A percentile compares a stretch with the other conserved stretches of the same genome.
These are phyloP conservation scores for Excoecaria cochinchinensis DNA, from an alignment of 345 rosid species.

Conservation along the genomic window DNA sequence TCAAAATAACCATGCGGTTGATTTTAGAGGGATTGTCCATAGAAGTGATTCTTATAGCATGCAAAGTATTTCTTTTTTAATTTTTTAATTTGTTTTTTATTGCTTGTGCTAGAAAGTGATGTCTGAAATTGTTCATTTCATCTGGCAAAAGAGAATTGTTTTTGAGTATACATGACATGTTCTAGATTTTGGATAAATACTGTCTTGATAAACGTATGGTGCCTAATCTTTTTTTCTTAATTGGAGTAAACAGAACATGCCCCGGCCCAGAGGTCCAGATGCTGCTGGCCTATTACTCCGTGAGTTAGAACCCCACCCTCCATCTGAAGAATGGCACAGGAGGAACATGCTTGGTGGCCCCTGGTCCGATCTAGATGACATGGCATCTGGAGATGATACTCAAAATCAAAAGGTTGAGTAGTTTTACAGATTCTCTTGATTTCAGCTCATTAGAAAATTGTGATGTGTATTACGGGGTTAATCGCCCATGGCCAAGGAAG, in stretches of 20 bases:
- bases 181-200: not conserved
- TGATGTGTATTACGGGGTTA: conserved; percentile 59
- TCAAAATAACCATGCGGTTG: not conserved
- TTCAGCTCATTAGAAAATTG: conserved; percentile 38
- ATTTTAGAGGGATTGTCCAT: not conserved
- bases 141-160: not conserved
- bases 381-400: conserved; percentile 47
- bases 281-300: conserved; percentile 96
- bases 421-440: conserved; percentile 40
- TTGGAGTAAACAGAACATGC: conserved; percentile 74
- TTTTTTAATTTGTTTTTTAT: no score
- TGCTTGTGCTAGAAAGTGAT: not conserved
- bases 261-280: conserved; percentile 98
- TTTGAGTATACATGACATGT: not conserved
- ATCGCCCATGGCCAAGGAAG: conserved; percentile 90
- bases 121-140: not conserved
- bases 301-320: conserved; percentile 95
- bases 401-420: conserved; percentile 43
- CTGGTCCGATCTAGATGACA: conserved; percentile 82
- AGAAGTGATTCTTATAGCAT: not conserved
- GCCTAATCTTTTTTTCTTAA: not conserved
- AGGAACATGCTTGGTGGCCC: conserved; percentile 96
- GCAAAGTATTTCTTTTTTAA: not conserved
- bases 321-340: conserved; percentile 99
- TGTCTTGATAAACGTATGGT: not conserved